phyloP scores from a whole-genome alignment of 768 basidiomycete species.

The Phaffia australis region DNA sequence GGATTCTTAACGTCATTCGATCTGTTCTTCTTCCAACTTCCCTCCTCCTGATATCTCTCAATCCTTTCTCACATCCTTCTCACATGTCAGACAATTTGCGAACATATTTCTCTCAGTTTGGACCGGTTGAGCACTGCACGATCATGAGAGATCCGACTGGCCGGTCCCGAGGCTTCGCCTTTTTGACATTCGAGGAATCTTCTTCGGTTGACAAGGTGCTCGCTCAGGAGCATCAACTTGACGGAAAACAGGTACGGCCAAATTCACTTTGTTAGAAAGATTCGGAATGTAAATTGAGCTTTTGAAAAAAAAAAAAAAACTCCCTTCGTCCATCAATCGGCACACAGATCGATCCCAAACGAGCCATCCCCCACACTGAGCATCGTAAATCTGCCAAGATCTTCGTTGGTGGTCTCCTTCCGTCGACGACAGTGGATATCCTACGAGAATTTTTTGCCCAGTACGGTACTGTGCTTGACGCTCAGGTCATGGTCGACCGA shows the following conservation, averaged over 20 bases:
- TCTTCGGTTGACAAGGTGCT: conserved; percentile 90
- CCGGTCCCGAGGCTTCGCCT: conserved; percentile 92
- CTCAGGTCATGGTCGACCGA: conserved; percentile 96
- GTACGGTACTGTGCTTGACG: conserved; percentile 91
- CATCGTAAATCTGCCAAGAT: conserved; percentile 71
- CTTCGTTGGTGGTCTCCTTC: conserved; percentile 89
- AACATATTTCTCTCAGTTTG: conserved; percentile 90
- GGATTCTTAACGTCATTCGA: conserved; percentile 11
- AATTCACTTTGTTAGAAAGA: not conserved
- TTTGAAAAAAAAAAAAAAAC: not conserved
- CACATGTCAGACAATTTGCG: conserved; percentile 36
- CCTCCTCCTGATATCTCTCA: not conserved
- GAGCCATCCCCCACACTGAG: conserved; percentile 92
- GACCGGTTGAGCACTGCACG: conserved; percentile 91
- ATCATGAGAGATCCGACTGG: conserved; percentile 97
- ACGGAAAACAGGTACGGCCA: conserved; percentile 84
- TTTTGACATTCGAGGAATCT: conserved; percentile 88
- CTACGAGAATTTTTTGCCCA: conserved; percentile 89
- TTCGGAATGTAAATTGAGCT: not conserved
- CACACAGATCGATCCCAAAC: conserved; percentile 92
- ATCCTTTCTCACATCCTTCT: conserved; percentile 33
- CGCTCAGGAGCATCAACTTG: conserved; percentile 78
- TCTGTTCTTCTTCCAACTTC: conserved; percentile 40
- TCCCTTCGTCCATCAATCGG: not conserved
- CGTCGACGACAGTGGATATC: conserved; percentile 81